Evolutionary conservation across 345 rosid genomes (phyloP).

Genomic region (Hibiscus trionum): DNA sequence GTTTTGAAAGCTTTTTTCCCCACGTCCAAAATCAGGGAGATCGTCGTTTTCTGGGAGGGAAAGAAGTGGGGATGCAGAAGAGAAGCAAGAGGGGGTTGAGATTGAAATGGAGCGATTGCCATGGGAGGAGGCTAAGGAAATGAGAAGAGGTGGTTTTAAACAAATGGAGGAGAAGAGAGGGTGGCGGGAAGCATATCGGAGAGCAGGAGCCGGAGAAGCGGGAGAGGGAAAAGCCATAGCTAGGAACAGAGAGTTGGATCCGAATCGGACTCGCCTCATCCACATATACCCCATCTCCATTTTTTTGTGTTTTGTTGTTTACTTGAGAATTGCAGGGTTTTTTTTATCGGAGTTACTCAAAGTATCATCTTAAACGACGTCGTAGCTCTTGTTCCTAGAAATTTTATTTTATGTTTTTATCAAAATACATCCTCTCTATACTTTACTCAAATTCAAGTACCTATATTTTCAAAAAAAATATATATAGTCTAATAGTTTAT

Average conservation of each 20-base stretch:
- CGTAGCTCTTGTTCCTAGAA: neutral
- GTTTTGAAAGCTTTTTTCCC: conserved; percentile 3
- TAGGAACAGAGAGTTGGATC: conserved; percentile 11
- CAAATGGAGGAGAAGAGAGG: conserved; percentile 10
- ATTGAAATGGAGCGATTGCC: conserved; percentile 17
- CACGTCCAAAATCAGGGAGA: conserved; percentile 14
- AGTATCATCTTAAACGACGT: neutral
- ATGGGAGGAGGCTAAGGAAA: conserved; percentile 16
- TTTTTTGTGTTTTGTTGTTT: neutral
- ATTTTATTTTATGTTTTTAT: neutral
- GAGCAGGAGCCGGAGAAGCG: neutral
- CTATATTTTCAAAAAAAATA: no score
- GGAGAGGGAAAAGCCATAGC: conserved; percentile 9
- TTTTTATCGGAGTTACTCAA: neutral
- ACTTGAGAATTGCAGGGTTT: neutral
- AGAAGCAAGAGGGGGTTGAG: conserved; percentile 17
- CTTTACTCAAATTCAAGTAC: no score
- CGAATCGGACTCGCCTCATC: conserved; percentile 31
- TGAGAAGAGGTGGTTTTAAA: neutral
- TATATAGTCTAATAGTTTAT: no score
- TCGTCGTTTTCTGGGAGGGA: conserved; percentile 3
- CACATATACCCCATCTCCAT: conserved; percentile 41
- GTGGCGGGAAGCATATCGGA: neutral
- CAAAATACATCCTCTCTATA: no score
- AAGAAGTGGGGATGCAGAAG: conserved; percentile 11